Conservation (phyloP, 106 monocot genomes). For the Agapanthus africanus region DNA sequence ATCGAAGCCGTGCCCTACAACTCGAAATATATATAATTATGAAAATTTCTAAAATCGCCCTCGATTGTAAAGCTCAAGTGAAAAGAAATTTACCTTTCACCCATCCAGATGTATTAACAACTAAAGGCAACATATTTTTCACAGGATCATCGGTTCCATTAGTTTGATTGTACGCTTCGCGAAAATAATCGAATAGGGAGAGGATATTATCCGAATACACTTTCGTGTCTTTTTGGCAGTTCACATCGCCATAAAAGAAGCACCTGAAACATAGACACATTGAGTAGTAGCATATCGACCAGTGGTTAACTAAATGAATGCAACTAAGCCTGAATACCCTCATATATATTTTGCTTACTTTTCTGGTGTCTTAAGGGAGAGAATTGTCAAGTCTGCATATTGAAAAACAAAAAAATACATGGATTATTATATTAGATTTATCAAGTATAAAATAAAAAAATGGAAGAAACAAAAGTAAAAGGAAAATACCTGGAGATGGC, state of each 20-base stretch:
- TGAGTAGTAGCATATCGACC: not conserved
- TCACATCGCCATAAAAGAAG: slow-evolving; percentile 42
- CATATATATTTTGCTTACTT: slow-evolving; percentile 22
- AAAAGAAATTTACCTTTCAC: slow-evolving; percentile 48
- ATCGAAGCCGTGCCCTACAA: slow-evolving; percentile 43
- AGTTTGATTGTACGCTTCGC: slow-evolving; percentile 17
- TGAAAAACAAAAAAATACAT: slow-evolving; percentile 8
- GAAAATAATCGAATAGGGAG: slow-evolving; percentile 42
- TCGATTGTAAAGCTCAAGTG: no score
- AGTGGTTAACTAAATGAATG: no score
- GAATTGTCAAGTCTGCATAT: slow-evolving; percentile 45
- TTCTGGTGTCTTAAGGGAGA: slow-evolving; percentile 53
- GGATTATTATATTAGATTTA: not conserved
- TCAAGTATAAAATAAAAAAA: not conserved
- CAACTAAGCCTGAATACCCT: no score
- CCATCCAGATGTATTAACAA: slow-evolving; percentile 61
- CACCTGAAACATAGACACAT: slow-evolving; percentile 21
- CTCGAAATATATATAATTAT: no score
- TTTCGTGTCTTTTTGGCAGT: slow-evolving; percentile 37
- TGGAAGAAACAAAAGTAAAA: not conserved
- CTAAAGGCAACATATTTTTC: slow-evolving; percentile 34
- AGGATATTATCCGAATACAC: slow-evolving; percentile 29
- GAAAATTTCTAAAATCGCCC: no score
- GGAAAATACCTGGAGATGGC: slow-evolving; percentile 29
- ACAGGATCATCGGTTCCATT: slow-evolving; percentile 13